Percentiles rank a stretch among this genome's conserved stretches.
Conservation (phyloP, 2,329 filamentous ascomycete genomes). For the Eutypa lata region DNA sequence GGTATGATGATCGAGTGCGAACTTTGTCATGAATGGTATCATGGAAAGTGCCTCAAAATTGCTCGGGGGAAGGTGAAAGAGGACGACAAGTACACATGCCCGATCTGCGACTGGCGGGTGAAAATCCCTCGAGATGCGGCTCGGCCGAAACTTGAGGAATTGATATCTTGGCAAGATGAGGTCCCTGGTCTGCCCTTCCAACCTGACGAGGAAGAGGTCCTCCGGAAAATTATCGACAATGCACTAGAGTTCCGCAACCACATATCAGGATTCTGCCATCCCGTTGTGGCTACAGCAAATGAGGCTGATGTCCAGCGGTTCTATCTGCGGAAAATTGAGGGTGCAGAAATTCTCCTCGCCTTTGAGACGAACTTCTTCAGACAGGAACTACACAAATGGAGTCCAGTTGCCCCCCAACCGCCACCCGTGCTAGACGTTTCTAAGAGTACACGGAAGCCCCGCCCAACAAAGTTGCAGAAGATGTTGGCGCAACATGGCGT, state of each 20-base stretch:
- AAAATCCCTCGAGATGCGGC: constrained; percentile 96
- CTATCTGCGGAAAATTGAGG: constrained; percentile 94
- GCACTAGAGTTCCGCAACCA: constrained; percentile 82
- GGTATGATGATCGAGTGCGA: constrained; percentile 99
- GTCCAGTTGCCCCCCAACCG: constrained; percentile 79
- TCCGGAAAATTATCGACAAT: constrained; percentile 82
- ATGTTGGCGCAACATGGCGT: constrained; percentile 86
- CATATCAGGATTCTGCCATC: constrained; percentile 76
- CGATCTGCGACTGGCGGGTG: constrained; percentile 95
- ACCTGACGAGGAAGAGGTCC: constrained; percentile 85
- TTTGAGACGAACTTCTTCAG: constrained; percentile 98
- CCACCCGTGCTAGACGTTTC: constrained; percentile 86
- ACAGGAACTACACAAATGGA: constrained; percentile 93
- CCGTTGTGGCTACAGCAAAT: constrained; percentile 74
- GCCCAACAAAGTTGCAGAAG: constrained; percentile 95
- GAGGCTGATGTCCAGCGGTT: constrained; percentile 90
- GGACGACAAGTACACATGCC: constrained; percentile 96
- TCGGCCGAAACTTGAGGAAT: constrained; percentile 88
- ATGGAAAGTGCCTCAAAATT: constrained; percentile 97
- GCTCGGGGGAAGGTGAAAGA: constrained; percentile 97
- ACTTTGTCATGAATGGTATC: constrained; percentile 98
- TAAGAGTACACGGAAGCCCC: constrained; percentile 88
- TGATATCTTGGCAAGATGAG: constrained; percentile 81
- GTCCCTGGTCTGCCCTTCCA: constrained; percentile 82
- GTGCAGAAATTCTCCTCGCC: constrained; percentile 86